Evolutionary conservation across 805 yeast genomes (phyloP).

Genomic region (baker's yeast (Saccharomyces cerevisiae)): DNA sequence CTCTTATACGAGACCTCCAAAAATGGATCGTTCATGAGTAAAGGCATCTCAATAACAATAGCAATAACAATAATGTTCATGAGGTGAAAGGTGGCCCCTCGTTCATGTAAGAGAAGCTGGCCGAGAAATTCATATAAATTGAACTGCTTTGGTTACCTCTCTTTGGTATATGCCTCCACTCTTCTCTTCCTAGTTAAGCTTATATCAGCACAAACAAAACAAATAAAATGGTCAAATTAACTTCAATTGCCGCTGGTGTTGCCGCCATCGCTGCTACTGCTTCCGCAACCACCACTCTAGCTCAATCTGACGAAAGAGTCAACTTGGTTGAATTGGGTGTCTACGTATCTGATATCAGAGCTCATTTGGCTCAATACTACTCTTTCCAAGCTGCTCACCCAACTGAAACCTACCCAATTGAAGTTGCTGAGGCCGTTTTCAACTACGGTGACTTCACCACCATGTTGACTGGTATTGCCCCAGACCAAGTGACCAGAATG

Average conservation of each 20-base stretch:
- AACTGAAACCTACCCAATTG: too few relatives aligned
- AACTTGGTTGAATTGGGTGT: neutral
- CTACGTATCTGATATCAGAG: neutral
- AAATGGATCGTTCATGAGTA: neutral
- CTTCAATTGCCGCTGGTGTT: neutral
- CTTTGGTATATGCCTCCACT: neutral
- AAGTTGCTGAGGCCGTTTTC: too few relatives aligned
- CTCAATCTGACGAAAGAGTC: neutral
- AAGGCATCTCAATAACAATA: neutral
- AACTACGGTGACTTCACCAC: too few relatives aligned
- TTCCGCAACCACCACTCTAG: neutral
- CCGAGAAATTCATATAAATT: neutral
- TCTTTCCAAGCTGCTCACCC: too few relatives aligned
- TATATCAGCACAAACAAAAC: neutral
- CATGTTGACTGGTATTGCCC: too few relatives aligned
- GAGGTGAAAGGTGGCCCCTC: neutral
- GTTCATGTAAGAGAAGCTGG: neutral
- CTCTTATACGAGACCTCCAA: neutral
- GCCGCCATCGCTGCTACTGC: neutral
- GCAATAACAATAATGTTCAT: too few relatives aligned
- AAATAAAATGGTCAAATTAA: neutral
- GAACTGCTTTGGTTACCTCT: neutral
- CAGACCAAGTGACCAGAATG: too few relatives aligned
- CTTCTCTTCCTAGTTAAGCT: neutral
- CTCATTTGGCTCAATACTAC: too few relatives aligned